A percentile compares a stretch with the other conserved stretches of the same genome.
Conservation (phyloP, 2,329 filamentous ascomycete genomes). For the Neonectria faginata region DNA sequence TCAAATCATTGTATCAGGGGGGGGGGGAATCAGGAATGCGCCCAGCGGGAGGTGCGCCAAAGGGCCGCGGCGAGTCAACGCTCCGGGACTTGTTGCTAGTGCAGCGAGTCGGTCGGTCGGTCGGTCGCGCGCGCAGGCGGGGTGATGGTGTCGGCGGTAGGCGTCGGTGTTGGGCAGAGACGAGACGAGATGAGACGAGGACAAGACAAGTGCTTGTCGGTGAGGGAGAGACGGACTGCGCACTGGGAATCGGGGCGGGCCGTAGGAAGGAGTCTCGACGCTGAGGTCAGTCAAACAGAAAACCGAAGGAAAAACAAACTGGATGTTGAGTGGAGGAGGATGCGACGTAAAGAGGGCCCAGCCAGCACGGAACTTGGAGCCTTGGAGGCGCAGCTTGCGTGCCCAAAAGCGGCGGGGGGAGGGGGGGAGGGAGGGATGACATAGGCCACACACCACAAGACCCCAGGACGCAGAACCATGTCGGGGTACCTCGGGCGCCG, state of each 20-base stretch:
- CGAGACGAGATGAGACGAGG: neutral
- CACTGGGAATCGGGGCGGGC: conserved; percentile 8
- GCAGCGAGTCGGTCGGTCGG: conserved; percentile 14
- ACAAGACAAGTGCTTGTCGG: conserved; percentile 4
- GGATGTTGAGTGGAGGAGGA: conserved; percentile 32
- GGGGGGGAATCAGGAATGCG: conserved; percentile 26
- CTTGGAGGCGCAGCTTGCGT: conserved; percentile 43
- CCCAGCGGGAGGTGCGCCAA: conserved; percentile 13
- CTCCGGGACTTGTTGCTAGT: conserved; percentile 22
- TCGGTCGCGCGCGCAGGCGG: conserved; percentile 34
- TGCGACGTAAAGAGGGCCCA: conserved; percentile 40
- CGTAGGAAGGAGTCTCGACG: conserved; percentile 22
- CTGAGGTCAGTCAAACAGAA: conserved; percentile 22
- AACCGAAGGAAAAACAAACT: conserved; percentile 30
- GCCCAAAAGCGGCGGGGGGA: conserved; percentile 33
- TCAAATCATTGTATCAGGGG: conserved; percentile 41
- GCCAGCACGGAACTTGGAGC: conserved; percentile 30
- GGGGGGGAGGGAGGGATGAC: conserved; percentile 39
- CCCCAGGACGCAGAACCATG: conserved; percentile 6
- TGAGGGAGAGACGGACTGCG: conserved; percentile 20
- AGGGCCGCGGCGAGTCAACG: conserved; percentile 3
- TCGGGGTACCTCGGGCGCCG: conserved; percentile 25
- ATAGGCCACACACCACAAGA: conserved; percentile 30
- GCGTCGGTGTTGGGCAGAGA: neutral
- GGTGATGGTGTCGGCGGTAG: neutral